Evolutionary conservation across 2,329 filamentous ascomycete species (phyloP), one percentile per base, ranked within the genome.

Genomic region (Harringtonia aguacate): DNA sequence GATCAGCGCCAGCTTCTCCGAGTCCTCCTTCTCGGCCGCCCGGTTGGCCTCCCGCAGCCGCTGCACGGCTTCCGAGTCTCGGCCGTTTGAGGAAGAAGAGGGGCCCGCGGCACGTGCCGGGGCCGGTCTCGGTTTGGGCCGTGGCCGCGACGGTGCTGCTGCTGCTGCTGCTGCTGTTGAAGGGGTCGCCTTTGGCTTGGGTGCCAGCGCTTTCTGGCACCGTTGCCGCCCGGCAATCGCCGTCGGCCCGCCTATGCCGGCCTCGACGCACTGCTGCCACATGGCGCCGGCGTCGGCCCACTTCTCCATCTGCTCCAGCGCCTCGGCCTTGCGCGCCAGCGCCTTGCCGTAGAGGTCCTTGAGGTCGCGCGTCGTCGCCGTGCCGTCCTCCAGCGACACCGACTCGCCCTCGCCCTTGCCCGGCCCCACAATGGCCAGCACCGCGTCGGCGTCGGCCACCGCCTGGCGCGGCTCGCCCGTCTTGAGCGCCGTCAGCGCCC

Each of bases 291-390:
- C 92, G 41, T 97, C 90, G 3, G 68, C 65, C 90, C 90, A 98
- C 58, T 84, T 86, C 65, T 98, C 92, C 71, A 98, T 83, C 58
- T 95, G 84, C 61, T 98, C 92, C 8, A 97, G 71, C 1, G 88
- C 92, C 64, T 98, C 92, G 1, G 92, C 92, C 67, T 97, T 97
- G 43, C 92, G 83, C 65, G 86, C 90, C 27, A 97, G 67, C 0
- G 90, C 90, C 62, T 97, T 98, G 43, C 87, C 89, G 57, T 84
- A 97, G 49, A 95, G 85, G 17, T 95, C 89, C 50, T 79, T 84
- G 86, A 98, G 94, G 39, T 90, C 83, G 52, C 94, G 92, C 18
- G 68, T 67, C 45, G 81, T 72, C 29, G 79, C 73, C 34, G 65
- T 65, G n/a, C 68, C 65, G 44, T 73, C 72, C 21, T 70, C 72